Evolutionary conservation across 2,329 filamentous ascomycete species (phyloP), one percentile per base, ranked within the genome.

Genomic region (Fusarium praegraminearum): DNA sequence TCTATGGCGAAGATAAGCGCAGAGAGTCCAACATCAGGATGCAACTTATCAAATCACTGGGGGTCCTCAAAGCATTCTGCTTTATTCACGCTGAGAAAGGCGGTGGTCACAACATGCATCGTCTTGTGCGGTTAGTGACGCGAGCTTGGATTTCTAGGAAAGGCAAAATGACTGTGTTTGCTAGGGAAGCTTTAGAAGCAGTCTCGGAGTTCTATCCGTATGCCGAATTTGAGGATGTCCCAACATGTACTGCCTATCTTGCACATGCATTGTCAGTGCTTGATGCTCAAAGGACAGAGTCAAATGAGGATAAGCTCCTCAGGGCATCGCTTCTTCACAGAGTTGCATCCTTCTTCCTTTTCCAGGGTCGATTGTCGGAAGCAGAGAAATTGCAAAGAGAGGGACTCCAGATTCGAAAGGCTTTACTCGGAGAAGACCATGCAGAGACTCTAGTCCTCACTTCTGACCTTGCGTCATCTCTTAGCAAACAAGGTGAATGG

Each of bases 81-180:
- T 76, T 79, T 28, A 47, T 78, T 0, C 57, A 51, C 0, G 65
- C 72, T 35, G 70, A 66, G 20, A 70, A 63, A 1, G 57, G 36
- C 1, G 41, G 67, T 0, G 52, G 40, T 8, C 57, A 77, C 5
- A 58, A 76, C 11, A 77, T 81, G 72, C 79, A 81, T 51, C 75
- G 77, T 1, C 76, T 81, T 0, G 71, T 81, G 0, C 79, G 81
- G 15, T 47, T 80, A 8, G 75, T 76, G 0, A 79, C 77, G 0
- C 72, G 62, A 6, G 76, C 72, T 36, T 80, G 78, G 74, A 58
- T 81, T 4, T 9, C 9, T 0, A 35, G 55, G 0, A 63, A 73
- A 32, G 61, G 50, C 3, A 62, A 4, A 0, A 53, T 67, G 9
- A 2, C 8, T 1, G 28, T 58, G 3, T 78, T 75, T 13, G 57